Conservation (phyloP, 345 rosid species). For the Linum trigynum region DNA sequence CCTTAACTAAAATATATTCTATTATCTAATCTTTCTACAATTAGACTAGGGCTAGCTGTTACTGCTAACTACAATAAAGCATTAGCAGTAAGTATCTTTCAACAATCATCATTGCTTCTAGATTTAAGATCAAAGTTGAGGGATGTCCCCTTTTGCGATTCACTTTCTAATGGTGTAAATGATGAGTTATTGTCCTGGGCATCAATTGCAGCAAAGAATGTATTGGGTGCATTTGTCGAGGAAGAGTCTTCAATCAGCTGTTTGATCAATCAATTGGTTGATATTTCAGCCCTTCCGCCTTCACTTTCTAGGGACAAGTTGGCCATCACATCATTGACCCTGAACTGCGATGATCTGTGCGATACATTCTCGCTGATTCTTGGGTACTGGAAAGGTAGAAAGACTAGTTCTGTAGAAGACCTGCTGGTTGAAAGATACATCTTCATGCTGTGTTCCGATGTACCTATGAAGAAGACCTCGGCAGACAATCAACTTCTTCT, state of each 20-base stretch:
- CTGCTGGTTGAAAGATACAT: conserved; percentile 82
- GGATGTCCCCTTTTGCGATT: conserved; percentile 44
- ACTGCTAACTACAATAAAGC: no score
- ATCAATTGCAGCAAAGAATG: conserved; percentile 38
- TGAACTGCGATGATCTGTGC: conserved; percentile 47
- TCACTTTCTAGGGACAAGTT: conserved; percentile 40
- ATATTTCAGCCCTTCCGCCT: conserved; percentile 50
- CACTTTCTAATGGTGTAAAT: conserved; percentile 28
- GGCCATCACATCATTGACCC: conserved; percentile 34
- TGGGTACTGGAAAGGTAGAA: conserved; percentile 74
- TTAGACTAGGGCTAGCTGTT: no score
- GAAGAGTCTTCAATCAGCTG: conserved; percentile 41
- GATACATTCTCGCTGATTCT: conserved; percentile 49
- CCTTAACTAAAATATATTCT: no score
- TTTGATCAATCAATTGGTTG: conserved; percentile 64
- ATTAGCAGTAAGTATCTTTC: no score
- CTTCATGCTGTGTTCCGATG: conserved; percentile 75
- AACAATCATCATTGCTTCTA: conserved; percentile 51
- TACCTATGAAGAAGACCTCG: conserved; percentile 32
- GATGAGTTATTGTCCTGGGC: conserved; percentile 68
- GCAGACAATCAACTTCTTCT: conserved; percentile 30
- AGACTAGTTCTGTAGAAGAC: conserved; percentile 60
- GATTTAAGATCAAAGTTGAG: conserved; percentile 68
- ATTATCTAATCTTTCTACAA: no score
- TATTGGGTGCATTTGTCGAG: conserved; percentile 46